A percentile compares a stretch with the other conserved stretches of the same genome.
phyloP scores from a whole-genome alignment of 257 asterid genomes.

The Coffea eugenioides region DNA sequence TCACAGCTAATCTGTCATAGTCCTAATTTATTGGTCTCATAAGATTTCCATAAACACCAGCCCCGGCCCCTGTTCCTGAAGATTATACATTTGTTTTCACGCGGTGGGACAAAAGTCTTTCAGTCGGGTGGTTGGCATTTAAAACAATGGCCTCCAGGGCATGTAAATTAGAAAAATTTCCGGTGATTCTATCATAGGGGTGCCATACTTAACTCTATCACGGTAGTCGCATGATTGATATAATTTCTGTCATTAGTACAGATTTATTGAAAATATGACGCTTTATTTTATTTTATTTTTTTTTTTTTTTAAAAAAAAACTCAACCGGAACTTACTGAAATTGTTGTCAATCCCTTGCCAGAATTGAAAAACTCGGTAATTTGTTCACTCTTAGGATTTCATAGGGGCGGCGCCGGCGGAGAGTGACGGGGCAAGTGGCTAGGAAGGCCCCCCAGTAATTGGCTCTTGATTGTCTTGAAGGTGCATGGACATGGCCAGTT shows the following conservation, averaged over 20 bases:
- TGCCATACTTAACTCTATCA: neutral
- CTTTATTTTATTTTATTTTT: no score
- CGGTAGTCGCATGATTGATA: no score
- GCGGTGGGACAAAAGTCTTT: neutral
- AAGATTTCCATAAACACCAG: neutral
- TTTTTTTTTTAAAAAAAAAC: no score
- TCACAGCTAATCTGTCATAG: neutral
- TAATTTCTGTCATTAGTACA: no score
- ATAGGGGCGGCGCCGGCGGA: no score
- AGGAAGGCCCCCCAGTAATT: neutral
- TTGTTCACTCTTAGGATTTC: neutral
- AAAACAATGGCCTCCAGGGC: neutral
- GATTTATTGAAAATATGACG: no score
- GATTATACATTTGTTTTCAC: no score
- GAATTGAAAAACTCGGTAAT: neutral
- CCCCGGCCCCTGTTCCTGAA: neutral
- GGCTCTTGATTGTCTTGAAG: neutral
- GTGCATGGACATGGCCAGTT: neutral
- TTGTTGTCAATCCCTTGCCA: neutral
- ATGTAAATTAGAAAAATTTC: neutral
- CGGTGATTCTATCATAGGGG: neutral
- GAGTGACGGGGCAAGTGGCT: no score
- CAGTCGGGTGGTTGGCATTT: conserved; percentile 1
- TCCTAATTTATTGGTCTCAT: neutral
- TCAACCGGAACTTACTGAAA: neutral